Evolutionary conservation across 495 filamentous ascomycete genomes (phyloP).

Genomic region (Penicillium samsonianum): DNA sequence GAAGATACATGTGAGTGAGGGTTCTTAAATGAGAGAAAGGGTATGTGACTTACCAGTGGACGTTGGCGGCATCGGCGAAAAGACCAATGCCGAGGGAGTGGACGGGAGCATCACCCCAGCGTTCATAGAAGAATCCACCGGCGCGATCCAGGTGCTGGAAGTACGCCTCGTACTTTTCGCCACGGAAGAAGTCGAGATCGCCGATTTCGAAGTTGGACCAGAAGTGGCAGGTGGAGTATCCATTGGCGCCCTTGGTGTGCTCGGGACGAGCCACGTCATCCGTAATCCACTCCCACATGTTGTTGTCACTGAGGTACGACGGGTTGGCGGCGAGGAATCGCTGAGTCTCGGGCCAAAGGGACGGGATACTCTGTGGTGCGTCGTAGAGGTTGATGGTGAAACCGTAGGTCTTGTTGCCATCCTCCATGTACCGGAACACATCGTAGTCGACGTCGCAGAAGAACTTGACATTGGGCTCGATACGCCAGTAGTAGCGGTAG

Average conservation of each 20-base stretch:
- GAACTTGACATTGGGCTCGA: conserved; percentile 98
- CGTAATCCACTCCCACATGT: conserved; percentile 82
- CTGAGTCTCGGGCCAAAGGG: conserved; percentile 91
- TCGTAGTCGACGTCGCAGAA: conserved; percentile 99
- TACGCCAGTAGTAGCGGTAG: conserved; percentile 95
- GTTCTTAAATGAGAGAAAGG: not conserved
- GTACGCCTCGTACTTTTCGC: conserved; percentile 88
- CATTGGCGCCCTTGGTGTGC: conserved; percentile 76
- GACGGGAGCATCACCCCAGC: conserved; percentile 98
- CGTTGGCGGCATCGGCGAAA: conserved; percentile 85
- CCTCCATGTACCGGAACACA: conserved; percentile 96
- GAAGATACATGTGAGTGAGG: conserved; percentile 18
- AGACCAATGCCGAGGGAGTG: conserved; percentile 93
- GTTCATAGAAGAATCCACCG: conserved; percentile 98
- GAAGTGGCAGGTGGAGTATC: conserved; percentile 99
- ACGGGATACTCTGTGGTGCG: conserved; percentile 76
- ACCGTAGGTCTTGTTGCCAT: conserved; percentile 97
- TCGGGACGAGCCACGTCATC: conserved; percentile 76
- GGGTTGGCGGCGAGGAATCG: conserved; percentile 87
- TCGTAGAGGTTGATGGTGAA: conserved; percentile 99
- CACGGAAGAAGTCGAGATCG: conserved; percentile 92
- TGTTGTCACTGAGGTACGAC: conserved; percentile 77
- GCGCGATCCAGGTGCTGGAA: conserved; percentile 94
- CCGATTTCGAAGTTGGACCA: conserved; percentile 99
- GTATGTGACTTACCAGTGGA: conserved; percentile 78